Base-by-base conservation (phyloP, 495 filamentous ascomycete genomes). In the Aspergillus asperescens region DNA sequence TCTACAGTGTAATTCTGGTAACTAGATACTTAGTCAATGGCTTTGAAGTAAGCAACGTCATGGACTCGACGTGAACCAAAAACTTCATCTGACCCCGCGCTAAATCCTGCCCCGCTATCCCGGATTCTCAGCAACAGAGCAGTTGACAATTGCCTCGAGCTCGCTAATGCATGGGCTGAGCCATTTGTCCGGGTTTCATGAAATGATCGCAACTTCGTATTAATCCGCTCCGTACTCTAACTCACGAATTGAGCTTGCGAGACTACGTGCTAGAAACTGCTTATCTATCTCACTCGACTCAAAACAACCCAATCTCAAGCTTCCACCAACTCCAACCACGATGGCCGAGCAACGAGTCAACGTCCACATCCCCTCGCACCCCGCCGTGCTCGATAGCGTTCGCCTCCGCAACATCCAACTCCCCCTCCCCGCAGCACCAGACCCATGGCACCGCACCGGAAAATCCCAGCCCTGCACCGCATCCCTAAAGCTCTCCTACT, bases 391-490 rank as follows among this genome's bases (percentile, higher is more conserved):
- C 20, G 72, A 76, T 54, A 69, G 63, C 49, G 66, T 76, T 51
- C 61, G 62, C 28, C 72, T 76, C 16, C 68, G 62, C 52, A 59
- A 72, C 48, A 73, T 75, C 55, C 60, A 71, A 23, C 68, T 75
- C 18, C 64, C 69, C n/a, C 62, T 77, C 38, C 68, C 71, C 37
- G 60, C 61, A 31, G 74, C 67, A 24, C 71, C 71, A 48, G 74
- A 77, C 51, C 59, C 74, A 54, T 77, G 74, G 74, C 71, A 75
- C 44, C 72, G 74, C 9, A 55, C 53, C 10, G 67, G 60, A 19
- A 77, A 77, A 54, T 47, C 68, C 0, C 74, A 77, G 54, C 74
- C 74, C 45, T 71, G 66, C 58, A 73, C 62, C n/a, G 71, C 67
- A 49, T 69, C 64, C 22, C 59, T 75, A 9, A 71, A 67, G 35